Evolutionary conservation across 495 filamentous ascomycete species (phyloP).

Genomic region (Aspergillus baeticus): DNA sequence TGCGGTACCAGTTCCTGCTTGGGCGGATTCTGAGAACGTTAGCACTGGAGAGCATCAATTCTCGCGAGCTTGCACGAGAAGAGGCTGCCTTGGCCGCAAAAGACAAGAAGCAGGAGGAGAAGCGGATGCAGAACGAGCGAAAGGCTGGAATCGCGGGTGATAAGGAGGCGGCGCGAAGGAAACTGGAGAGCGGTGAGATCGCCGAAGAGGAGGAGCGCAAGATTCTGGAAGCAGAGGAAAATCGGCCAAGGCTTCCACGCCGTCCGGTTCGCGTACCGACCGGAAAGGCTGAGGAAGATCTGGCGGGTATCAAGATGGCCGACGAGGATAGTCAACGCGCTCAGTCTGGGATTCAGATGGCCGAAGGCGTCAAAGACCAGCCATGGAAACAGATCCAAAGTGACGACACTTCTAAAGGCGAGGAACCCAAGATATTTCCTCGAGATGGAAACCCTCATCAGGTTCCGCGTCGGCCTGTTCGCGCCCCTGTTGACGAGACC

Average conservation of each 20-base stretch:
- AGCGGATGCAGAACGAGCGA: constrained; percentile 49
- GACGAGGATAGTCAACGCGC: no score
- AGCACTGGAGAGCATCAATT: constrained; percentile 64
- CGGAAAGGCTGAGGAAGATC: no score
- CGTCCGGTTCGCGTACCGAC: no score
- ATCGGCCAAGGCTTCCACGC: not conserved
- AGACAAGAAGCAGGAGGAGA: constrained; percentile 48
- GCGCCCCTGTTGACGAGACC: no score
- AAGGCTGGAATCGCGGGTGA: constrained; percentile 39
- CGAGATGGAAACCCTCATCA: no score
- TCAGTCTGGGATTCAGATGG: no score
- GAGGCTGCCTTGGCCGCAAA: constrained; percentile 57
- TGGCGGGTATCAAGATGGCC: no score
- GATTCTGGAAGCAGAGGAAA: not conserved
- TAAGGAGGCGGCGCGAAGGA: constrained; percentile 32
- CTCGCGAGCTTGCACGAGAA: constrained; percentile 56
- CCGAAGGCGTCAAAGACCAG: no score
- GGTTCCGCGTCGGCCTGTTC: no score
- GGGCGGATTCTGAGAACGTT: constrained; percentile 66
- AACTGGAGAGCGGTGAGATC: constrained; percentile 27
- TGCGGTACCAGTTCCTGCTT: constrained; percentile 68
- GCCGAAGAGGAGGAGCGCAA: not conserved
- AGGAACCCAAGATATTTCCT: no score
- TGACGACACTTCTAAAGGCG: no score
- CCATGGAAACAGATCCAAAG: no score